Conservation (phyloP, 805 yeast species). For the Candida sanyiensis region DNA sequence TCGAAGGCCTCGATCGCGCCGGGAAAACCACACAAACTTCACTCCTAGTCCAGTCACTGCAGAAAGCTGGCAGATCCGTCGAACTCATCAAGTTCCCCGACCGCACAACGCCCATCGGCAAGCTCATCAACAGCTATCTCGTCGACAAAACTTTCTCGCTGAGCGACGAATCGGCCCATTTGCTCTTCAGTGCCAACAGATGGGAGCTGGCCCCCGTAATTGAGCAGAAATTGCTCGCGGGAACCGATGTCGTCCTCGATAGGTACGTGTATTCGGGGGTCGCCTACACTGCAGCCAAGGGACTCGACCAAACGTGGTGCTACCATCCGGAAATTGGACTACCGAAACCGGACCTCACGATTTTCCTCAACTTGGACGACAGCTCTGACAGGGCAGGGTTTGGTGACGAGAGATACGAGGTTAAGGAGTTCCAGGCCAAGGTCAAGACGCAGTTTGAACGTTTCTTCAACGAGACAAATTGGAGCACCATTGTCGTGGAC, state of each 20-base stretch:
- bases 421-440: constrained; percentile 58
- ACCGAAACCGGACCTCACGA: constrained; percentile 77
- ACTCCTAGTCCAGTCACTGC: constrained; percentile 30
- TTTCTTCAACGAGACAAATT: constrained; percentile 34
- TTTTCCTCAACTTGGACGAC: constrained; percentile 63
- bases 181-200: constrained; percentile 86
- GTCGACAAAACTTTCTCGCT: constrained; percentile 43
- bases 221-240: constrained; percentile 38
- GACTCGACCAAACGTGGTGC: constrained; percentile 72
- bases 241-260: constrained; percentile 65
- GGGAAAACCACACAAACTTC: constrained; percentile 87
- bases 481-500: constrained; percentile 56
- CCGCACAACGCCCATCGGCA: constrained; percentile 76
- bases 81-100: constrained; percentile 79
- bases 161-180: constrained; percentile 77
- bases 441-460: constrained; percentile 58
- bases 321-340: constrained; percentile 74
- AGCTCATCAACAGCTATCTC: constrained; percentile 68
- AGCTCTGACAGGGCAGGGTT: constrained; percentile 59
- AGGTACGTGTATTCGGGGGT: constrained; percentile 90
- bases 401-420: constrained; percentile 94
- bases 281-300: constrained; percentile 88
- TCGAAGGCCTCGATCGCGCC: constrained; percentile 93
- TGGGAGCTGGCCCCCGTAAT: constrained; percentile 74
- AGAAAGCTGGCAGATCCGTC: constrained; percentile 30